Evolutionary conservation across 768 basidiomycete genomes (phyloP).

Genomic region (Dentipellis fragilis): DNA sequence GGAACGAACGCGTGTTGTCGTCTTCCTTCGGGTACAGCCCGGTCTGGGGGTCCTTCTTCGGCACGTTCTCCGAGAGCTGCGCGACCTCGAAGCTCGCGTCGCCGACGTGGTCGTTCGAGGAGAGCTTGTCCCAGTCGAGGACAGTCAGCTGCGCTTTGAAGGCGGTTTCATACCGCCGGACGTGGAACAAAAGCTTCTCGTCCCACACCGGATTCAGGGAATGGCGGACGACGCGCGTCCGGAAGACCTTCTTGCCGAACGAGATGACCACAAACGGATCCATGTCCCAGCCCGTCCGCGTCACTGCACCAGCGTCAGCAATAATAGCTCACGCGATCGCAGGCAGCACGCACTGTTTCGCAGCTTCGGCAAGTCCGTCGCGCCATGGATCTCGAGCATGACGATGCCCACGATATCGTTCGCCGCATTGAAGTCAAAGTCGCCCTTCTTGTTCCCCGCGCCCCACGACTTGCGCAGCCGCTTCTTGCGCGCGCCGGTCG

Average conservation of each 20-base stretch:
- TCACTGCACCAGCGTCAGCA: constrained; percentile 39
- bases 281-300: constrained; percentile 88
- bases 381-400: constrained; percentile 83
- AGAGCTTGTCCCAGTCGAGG: constrained; percentile 95
- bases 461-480: constrained; percentile 32
- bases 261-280: constrained; percentile 94
- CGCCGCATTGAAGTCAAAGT: constrained; percentile 52
- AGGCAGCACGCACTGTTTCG: constrained; percentile 63
- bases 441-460: constrained; percentile 23
- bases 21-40: constrained; percentile 45
- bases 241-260: constrained; percentile 95
- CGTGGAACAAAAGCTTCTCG: constrained; percentile 93
- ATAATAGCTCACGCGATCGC: background rate
- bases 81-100: constrained; percentile 63
- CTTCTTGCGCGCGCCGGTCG: constrained; percentile 18
- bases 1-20: constrained; percentile 53
- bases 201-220: constrained; percentile 85
- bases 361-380: constrained; percentile 74
- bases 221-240: constrained; percentile 83
- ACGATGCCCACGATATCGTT: constrained; percentile 92
- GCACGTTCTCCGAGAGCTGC: constrained; percentile 44
- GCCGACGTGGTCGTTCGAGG: constrained; percentile 82
- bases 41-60: constrained; percentile 38
- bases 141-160: constrained; percentile 77
- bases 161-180: constrained; percentile 72